phyloP scores from a whole-genome alignment of 306 rosid genomes.

The Albizia julibrissin region DNA sequence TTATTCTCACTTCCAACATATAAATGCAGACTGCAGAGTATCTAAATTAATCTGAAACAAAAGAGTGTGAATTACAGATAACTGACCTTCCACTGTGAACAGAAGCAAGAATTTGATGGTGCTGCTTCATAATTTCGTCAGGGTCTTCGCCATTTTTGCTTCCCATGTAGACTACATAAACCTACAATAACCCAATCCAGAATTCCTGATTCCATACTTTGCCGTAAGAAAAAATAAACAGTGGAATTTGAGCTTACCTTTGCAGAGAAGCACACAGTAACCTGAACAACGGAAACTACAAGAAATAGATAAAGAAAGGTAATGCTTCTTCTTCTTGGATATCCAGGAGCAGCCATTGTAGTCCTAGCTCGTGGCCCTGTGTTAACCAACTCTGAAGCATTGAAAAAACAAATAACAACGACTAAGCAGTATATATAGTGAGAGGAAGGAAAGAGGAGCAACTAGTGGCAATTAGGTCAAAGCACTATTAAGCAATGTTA shows the following conservation, averaged over 20 bases:
- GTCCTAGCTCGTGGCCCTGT: constrained; percentile 19
- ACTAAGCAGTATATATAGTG: constrained; percentile 17
- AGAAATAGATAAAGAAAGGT: constrained; percentile 43
- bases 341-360: constrained; percentile 46
- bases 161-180: constrained; percentile 86
- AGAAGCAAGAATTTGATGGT: constrained; percentile 72
- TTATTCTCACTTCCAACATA: neutral
- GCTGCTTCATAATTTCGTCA: constrained; percentile 50
- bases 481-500: neutral
- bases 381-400: constrained; percentile 5
- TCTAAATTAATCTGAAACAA: neutral
- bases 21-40: neutral
- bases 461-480: neutral
- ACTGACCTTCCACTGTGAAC: constrained; percentile 74
- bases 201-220: constrained; percentile 14
- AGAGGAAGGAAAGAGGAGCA: neutral
- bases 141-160: constrained; percentile 68
- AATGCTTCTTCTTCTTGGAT: constrained; percentile 31
- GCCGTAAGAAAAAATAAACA: neutral
- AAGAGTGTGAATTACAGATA: neutral
- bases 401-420: constrained; percentile 2
- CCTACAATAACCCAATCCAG: constrained; percentile 46
- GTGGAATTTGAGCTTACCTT: constrained; percentile 47
- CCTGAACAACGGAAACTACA: constrained; percentile 39
- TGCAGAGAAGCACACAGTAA: constrained; percentile 50